phyloP scores from a whole-genome alignment of 805 yeast genomes.

The Saturnispora sanitii region DNA sequence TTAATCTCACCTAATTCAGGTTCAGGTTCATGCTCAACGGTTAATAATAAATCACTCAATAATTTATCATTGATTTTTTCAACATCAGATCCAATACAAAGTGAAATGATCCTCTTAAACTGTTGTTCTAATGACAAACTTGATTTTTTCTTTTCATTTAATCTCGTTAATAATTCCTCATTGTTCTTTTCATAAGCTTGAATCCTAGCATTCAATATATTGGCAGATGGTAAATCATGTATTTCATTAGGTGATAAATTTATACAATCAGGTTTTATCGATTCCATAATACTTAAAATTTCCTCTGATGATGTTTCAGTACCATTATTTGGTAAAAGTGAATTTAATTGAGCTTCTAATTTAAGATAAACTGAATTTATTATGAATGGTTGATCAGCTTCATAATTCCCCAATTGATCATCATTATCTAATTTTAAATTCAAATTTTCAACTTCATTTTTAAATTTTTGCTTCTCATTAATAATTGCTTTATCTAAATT shows the following conservation, averaged over 20 bases:
- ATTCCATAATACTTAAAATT: constrained; percentile 9
- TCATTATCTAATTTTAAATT: constrained; percentile 26
- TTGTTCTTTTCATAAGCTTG: constrained; percentile 72
- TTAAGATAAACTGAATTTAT: constrained; percentile 50
- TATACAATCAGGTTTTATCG: constrained; percentile 12
- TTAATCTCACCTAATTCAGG: constrained; percentile 28
- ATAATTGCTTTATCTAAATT: constrained; percentile 54
- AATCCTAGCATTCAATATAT: constrained; percentile 63
- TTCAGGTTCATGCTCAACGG: constrained; percentile 80
- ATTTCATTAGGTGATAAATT: background rate
- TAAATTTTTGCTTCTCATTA: constrained; percentile 52
- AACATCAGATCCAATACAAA: constrained; percentile 83
- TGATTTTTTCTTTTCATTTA: constrained; percentile 42
- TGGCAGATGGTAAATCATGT: constrained; percentile 35
- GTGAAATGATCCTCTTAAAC: constrained; percentile 78
- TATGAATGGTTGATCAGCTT: constrained; percentile 88
- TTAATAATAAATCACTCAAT: constrained; percentile 75
- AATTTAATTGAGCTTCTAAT: constrained; percentile 33
- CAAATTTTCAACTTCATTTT: constrained; percentile 27
- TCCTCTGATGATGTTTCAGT: background rate
- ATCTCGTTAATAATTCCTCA: constrained; percentile 39
- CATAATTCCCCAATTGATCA: constrained; percentile 48
- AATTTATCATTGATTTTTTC: constrained; percentile 51
- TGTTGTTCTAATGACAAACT: constrained; percentile 57
- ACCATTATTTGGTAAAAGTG: constrained; percentile 8